These are phyloP conservation scores for Saccharomycopsis malanga DNA, from an alignment of 805 yeast species.

Conservation along the genomic window DNA sequence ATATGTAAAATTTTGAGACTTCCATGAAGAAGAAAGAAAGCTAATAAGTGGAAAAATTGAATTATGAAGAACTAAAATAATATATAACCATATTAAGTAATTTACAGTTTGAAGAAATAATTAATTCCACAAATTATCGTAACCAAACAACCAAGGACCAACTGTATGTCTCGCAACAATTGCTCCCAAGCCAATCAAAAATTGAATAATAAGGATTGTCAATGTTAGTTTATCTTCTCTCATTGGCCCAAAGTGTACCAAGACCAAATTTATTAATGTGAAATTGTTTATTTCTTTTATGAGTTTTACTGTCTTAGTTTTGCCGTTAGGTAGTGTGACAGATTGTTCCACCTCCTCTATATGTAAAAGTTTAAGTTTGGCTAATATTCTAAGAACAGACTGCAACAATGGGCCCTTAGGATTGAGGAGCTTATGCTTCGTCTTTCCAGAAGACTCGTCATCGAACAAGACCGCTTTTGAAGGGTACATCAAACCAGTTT, in stretches of 20 bases:
- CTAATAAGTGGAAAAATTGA: too few relatives aligned
- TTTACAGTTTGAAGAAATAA: too few relatives aligned
- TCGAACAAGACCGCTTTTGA: conserved; percentile 42
- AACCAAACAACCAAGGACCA: conserved; percentile 82
- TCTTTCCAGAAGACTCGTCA: not conserved
- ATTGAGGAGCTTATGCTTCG: conserved; percentile 19
- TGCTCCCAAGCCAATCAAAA: conserved; percentile 57
- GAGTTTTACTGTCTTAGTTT: conserved; percentile 18
- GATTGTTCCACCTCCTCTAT: conserved; percentile 30
- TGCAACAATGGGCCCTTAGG: conserved; percentile 27
- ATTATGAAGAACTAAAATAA: too few relatives aligned
- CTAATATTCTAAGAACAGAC: conserved; percentile 39
- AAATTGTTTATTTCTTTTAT: conserved; percentile 59
- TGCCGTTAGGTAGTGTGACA: conserved; percentile 25
- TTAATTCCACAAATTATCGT: conserved; percentile 58
- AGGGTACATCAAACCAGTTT: conserved; percentile 70
- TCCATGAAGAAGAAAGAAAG: too few relatives aligned
- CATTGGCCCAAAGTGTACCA: conserved; percentile 87
- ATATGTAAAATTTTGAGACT: too few relatives aligned
- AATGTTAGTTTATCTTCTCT: conserved; percentile 73
- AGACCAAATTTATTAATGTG: conserved; percentile 76
- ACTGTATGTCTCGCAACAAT: conserved; percentile 70
- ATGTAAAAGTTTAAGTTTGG: conserved; percentile 43
- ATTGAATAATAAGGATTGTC: conserved; percentile 54
- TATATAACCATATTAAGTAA: too few relatives aligned